A percentile compares a stretch with the other conserved stretches of the same genome.
Conservation (phyloP, 371 early-diverging fungal genomes). For the Fennellomyces sp. region DNA sequence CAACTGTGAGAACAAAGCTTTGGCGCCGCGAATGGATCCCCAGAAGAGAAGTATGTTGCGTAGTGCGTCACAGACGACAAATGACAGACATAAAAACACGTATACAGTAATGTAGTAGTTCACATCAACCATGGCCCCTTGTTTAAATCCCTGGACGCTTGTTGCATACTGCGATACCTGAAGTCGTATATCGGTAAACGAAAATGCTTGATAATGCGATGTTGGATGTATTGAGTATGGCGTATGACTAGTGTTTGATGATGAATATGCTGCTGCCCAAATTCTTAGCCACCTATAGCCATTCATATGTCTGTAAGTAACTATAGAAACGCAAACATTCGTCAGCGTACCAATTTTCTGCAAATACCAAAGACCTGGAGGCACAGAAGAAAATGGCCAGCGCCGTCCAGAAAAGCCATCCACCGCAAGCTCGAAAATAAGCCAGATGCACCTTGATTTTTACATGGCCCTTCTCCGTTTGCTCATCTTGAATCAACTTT, state of each 20-base stretch:
- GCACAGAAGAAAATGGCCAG: slow-evolving; percentile 48
- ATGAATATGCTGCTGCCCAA: slow-evolving; percentile 18
- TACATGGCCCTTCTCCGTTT: slow-evolving; percentile 57
- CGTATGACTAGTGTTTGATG: neutral
- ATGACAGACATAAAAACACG: slow-evolving; percentile 19
- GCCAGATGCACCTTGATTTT: slow-evolving; percentile 58
- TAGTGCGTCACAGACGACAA: slow-evolving; percentile 28
- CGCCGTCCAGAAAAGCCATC: slow-evolving; percentile 55
- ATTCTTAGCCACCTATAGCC: slow-evolving; percentile 18
- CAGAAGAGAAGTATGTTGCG: slow-evolving; percentile 35
- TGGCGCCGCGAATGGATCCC: slow-evolving; percentile 65
- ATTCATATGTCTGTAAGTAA: neutral
- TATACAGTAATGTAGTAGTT: slow-evolving; percentile 35
- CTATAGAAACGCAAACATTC: neutral
- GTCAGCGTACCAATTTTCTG: slow-evolving; percentile 24
- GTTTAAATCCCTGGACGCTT: too few relatives aligned
- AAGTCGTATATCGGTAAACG: too few relatives aligned
- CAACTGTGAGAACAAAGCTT: slow-evolving; percentile 51
- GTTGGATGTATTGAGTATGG: neutral
- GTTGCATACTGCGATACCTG: too few relatives aligned
- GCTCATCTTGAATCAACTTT: slow-evolving; percentile 49
- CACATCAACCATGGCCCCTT: slow-evolving; percentile 19
- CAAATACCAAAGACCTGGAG: slow-evolving; percentile 50
- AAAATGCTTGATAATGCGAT: too few relatives aligned
- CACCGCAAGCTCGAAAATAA: slow-evolving; percentile 72